Conservation (phyloP, 1,139 yeast species). For the Yamadazyma membranifaciens region DNA sequence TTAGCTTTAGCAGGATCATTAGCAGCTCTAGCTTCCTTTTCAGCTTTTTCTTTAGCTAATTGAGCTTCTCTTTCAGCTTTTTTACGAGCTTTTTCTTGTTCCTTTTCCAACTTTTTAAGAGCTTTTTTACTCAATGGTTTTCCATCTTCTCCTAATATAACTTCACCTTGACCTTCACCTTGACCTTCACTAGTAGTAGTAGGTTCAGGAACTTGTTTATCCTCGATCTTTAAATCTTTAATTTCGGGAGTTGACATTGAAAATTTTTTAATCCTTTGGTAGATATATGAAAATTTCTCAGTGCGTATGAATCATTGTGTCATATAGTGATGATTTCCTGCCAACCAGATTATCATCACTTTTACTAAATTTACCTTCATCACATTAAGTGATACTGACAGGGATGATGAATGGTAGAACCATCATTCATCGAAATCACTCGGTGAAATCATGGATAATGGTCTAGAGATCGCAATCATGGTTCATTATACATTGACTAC, state of each 20-base stretch:
- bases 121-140: slow-evolving; percentile 95
- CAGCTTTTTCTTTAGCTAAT: slow-evolving; percentile 83
- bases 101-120: slow-evolving; percentile 89
- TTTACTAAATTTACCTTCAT: no score
- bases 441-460: no score
- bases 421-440: no score
- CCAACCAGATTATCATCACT: no score
- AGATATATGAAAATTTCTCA: neutral
- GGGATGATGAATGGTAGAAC: no score
- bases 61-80: slow-evolving; percentile 92
- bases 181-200: slow-evolving; percentile 16
- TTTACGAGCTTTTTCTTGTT: slow-evolving; percentile 86
- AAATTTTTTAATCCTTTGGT: slow-evolving; percentile 4
- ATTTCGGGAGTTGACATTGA: slow-evolving; percentile 14
- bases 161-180: slow-evolving; percentile 14
- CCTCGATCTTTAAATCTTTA: slow-evolving; percentile 27
- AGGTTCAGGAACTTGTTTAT: slow-evolving; percentile 10
- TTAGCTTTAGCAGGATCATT: slow-evolving; percentile 82
- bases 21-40: slow-evolving; percentile 66
- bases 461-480: no score
- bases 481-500: no score
- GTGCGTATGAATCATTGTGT: neutral
- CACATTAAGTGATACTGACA: no score
- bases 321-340: no score
- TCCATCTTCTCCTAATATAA: slow-evolving; percentile 76